These are phyloP conservation scores for Populus hybrid DNA, from an alignment of 441 rosid genomes.

Conservation along the genomic window DNA sequence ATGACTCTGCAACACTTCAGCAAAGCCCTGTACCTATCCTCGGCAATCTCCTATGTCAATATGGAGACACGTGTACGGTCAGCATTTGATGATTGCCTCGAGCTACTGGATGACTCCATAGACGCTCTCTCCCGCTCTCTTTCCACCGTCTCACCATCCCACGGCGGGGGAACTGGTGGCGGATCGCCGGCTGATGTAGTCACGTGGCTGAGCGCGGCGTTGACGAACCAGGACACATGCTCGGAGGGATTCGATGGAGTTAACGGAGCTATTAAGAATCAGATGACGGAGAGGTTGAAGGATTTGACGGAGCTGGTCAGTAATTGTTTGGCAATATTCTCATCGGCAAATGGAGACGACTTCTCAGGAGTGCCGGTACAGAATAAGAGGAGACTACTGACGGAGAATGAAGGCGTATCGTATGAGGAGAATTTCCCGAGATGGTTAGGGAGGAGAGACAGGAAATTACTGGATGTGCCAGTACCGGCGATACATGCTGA, in stretches of 20 bases:
- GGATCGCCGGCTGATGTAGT: constrained; percentile 56
- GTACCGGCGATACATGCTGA: constrained; percentile 67
- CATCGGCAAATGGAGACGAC: constrained; percentile 45
- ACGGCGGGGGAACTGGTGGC: neutral
- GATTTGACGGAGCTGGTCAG: constrained; percentile 86
- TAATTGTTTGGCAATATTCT: constrained; percentile 70
- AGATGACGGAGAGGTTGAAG: constrained; percentile 45
- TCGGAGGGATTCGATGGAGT: constrained; percentile 62
- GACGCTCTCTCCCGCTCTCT: constrained; percentile 72
- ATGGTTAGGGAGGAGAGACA: constrained; percentile 68
- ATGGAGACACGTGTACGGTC: constrained; percentile 65
- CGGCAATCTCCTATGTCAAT: constrained; percentile 42
- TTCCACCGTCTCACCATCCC: constrained; percentile 33
- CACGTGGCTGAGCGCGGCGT: constrained; percentile 91
- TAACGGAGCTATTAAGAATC: constrained; percentile 60
- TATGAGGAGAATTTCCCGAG: constrained; percentile 37
- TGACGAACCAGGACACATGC: constrained; percentile 95
- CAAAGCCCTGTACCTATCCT: constrained; percentile 66
- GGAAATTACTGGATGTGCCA: constrained; percentile 56
- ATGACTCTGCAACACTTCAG: constrained; percentile 73
- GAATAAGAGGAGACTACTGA: constrained; percentile 57
- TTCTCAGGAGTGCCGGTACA: constrained; percentile 79
- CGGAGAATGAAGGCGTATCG: constrained; percentile 1
- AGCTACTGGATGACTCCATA: constrained; percentile 79
- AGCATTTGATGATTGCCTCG: constrained; percentile 84